phyloP scores from a whole-genome alignment of 805 yeast species.

The Nematodospora valgi region DNA sequence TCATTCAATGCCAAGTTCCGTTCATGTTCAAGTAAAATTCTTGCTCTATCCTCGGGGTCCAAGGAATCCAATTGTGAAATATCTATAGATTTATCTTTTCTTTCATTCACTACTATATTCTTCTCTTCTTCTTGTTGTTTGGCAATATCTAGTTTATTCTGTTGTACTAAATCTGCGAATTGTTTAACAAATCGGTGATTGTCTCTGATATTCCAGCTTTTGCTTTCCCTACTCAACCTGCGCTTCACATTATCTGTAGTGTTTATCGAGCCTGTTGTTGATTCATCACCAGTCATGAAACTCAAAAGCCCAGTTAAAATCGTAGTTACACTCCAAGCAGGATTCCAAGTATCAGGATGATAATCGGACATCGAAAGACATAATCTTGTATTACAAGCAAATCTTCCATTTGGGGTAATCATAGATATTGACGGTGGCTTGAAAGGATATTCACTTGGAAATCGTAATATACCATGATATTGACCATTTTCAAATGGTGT shows the following conservation, averaged over 20 bases:
- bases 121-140: conserved; percentile 16
- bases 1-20: too few species aligned
- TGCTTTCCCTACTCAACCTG: conserved; percentile 56
- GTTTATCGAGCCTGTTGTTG: conserved; percentile 76
- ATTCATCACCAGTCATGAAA: conserved; percentile 87
- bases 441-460: conserved; percentile 85
- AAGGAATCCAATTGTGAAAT: conserved; percentile 34
- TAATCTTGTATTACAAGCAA: conserved; percentile 72
- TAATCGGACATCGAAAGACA: conserved; percentile 93
- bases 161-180: conserved; percentile 65
- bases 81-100: conserved; percentile 17
- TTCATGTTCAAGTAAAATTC: too few species aligned
- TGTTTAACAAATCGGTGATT: conserved; percentile 57
- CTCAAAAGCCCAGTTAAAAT: conserved; percentile 83
- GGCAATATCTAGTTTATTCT: conserved; percentile 35
- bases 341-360: conserved; percentile 95
- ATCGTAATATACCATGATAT: conserved; percentile 82
- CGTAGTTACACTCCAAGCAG: conserved; percentile 92
- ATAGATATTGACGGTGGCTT: conserved; percentile 88
- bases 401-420: conserved; percentile 88
- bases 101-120: conserved; percentile 8
- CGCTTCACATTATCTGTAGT: conserved; percentile 59
- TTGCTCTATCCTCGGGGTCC: conserved; percentile 70
- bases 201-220: conserved; percentile 53
- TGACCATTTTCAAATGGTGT: conserved; percentile 86